Percentiles rank a stretch among this genome's conserved stretches.
Evolutionary conservation across 164 flowering plant species (phyloP).

Genomic region (Annona cherimola): DNA sequence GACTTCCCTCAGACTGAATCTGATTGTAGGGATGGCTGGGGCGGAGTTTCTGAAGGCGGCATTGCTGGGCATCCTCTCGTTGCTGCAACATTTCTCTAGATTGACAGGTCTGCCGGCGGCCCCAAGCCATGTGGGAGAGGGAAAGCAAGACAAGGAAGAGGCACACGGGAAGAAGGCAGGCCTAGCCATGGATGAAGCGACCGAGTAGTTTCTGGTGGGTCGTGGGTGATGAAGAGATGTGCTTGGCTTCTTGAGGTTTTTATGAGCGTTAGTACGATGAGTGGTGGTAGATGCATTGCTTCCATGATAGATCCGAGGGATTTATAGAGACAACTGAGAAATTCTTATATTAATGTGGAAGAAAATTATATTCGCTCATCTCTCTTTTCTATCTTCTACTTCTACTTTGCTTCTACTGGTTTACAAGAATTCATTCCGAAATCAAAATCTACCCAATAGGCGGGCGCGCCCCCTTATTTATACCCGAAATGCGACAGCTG

Average conservation of each 20-base stretch:
- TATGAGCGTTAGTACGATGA: not conserved
- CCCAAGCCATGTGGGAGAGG: not conserved
- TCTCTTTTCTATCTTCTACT: too few species aligned
- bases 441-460: too few species aligned
- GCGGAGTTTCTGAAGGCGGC: conserved; percentile 35
- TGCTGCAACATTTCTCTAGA: not conserved
- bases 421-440: too few species aligned
- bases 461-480: too few species aligned
- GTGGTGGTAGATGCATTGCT: not conserved
- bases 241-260: not conserved
- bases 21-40: conserved; percentile 34
- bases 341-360: too few species aligned
- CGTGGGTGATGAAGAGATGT: not conserved
- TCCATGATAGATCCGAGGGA: too few species aligned
- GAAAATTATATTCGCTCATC: too few species aligned
- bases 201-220: not conserved
- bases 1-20: conserved; percentile 41
- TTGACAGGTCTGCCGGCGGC: not conserved
- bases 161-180: not conserved
- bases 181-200: not conserved
- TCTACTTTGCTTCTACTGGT: too few species aligned
- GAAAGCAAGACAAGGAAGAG: not conserved
- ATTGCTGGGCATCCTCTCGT: conserved; percentile 12
- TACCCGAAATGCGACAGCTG: too few species aligned
- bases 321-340: too few species aligned